phyloP scores from a whole-genome alignment of 305 asterid species.

The Petunia hybrid region DNA sequence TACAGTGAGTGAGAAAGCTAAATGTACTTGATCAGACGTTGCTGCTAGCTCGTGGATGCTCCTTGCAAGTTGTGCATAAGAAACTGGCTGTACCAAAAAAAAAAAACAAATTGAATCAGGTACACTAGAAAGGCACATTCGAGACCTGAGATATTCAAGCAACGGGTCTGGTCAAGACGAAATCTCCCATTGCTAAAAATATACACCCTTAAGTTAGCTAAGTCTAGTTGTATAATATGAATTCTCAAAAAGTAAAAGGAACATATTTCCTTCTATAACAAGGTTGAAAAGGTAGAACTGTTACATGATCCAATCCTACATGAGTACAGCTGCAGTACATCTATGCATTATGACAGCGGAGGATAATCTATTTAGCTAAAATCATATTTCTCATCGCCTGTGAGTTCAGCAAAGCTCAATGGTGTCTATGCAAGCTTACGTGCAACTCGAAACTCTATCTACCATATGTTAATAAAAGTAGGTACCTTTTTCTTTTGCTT shows the following conservation, averaged over 20 bases:
- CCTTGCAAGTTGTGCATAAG: constrained; percentile 98
- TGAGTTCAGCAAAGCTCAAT: background rate
- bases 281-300: background rate
- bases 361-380: background rate
- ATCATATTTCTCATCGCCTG: too few relatives aligned
- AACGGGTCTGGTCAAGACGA: constrained; percentile 21
- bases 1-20: constrained; percentile 25
- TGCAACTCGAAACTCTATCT: too few relatives aligned
- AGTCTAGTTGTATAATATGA: constrained; percentile 8
- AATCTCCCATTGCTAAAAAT: background rate
- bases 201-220: constrained; percentile 17
- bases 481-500: constrained; percentile 77
- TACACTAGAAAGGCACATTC: constrained; percentile 6
- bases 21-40: constrained; percentile 87
- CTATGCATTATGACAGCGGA: background rate
- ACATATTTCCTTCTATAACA: constrained; percentile 13
- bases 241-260: background rate
- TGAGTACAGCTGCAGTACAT: background rate
- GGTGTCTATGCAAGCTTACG: too few relatives aligned
- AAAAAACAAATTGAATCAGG: constrained; percentile 32
- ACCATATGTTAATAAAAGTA: too few relatives aligned
- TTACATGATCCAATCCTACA: background rate
- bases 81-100: constrained; percentile 76
- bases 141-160: constrained; percentile 12
- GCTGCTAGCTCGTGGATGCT: constrained; percentile 99